phyloP scores from a whole-genome alignment of 2,329 filamentous ascomycete genomes.

The Aspergillus flavus region DNA sequence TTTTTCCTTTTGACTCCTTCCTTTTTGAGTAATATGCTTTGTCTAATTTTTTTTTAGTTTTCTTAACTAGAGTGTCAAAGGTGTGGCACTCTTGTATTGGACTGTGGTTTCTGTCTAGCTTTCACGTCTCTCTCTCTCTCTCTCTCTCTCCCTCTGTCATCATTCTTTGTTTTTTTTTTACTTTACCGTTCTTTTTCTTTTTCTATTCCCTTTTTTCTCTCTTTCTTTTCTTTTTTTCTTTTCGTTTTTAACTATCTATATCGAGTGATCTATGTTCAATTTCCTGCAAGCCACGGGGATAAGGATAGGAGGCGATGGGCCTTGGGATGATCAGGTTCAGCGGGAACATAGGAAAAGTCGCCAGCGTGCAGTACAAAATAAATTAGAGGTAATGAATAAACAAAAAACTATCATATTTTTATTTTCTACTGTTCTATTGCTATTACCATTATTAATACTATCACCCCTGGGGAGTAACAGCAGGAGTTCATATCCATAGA shows the following conservation, averaged over 20 bases:
- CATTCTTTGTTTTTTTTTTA: not conserved
- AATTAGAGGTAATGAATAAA: not conserved
- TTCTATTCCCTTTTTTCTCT: not conserved
- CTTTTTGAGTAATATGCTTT: not conserved
- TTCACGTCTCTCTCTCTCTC: not conserved
- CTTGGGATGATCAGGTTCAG: not conserved
- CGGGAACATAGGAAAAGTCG: not conserved
- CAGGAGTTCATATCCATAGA: not conserved
- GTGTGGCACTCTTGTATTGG: not conserved
- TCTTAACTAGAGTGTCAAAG: not conserved
- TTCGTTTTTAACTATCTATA: not conserved
- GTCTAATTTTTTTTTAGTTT: not conserved
- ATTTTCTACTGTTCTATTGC: not conserved
- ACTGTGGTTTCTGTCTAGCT: not conserved
- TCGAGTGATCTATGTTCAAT: not conserved
- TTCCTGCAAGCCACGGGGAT: not conserved
- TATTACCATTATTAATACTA: not conserved
- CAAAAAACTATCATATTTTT: too few relatives aligned
- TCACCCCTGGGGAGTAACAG: not conserved
- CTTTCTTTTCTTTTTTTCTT: not conserved
- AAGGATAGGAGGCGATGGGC: not conserved
- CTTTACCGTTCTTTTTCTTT: not conserved
- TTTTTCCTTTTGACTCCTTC: conserved; percentile 2
- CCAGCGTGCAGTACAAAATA: not conserved
- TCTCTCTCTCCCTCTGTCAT: not conserved